These are phyloP conservation scores for Chlorella ohadii DNA, from an alignment of 139 green algal species.

Conservation along the genomic window DNA sequence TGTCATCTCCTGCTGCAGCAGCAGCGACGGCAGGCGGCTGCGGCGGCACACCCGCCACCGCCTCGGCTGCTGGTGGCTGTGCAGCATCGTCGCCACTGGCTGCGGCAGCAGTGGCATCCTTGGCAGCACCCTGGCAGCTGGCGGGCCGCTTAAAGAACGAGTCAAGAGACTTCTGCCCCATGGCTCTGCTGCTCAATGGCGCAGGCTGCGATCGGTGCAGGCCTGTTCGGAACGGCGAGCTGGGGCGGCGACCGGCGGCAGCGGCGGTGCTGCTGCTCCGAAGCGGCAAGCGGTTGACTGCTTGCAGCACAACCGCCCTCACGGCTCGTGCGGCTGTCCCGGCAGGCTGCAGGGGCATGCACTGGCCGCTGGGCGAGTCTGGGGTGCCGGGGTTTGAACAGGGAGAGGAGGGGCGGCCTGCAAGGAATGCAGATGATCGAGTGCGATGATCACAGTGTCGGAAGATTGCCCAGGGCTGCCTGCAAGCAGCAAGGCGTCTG, in stretches of 20 bases:
- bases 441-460: too few relatives aligned
- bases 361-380: not conserved
- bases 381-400: not conserved
- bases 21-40: not conserved
- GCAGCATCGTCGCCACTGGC: not conserved
- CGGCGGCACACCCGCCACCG: not conserved
- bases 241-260: not conserved
- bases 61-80: not conserved
- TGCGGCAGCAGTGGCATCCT: not conserved
- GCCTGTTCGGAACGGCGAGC: not conserved
- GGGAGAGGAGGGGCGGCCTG: too few relatives aligned
- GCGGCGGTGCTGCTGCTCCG: not conserved
- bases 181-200: not conserved
- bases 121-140: too few relatives aligned
- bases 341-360: too few relatives aligned
- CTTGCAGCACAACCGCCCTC: not conserved
- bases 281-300: not conserved
- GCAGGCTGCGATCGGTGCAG: not conserved
- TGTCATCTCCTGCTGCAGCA: not conserved
- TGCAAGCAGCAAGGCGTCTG: too few relatives aligned
- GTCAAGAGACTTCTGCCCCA: constrained; percentile 43
- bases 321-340: not conserved
- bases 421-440: too few relatives aligned
- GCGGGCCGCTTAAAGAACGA: constrained; percentile 30
- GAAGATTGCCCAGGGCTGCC: too few relatives aligned